Base-by-base conservation (phyloP, 2,329 filamentous ascomycete genomes). In the Fusarium udum region DNA sequence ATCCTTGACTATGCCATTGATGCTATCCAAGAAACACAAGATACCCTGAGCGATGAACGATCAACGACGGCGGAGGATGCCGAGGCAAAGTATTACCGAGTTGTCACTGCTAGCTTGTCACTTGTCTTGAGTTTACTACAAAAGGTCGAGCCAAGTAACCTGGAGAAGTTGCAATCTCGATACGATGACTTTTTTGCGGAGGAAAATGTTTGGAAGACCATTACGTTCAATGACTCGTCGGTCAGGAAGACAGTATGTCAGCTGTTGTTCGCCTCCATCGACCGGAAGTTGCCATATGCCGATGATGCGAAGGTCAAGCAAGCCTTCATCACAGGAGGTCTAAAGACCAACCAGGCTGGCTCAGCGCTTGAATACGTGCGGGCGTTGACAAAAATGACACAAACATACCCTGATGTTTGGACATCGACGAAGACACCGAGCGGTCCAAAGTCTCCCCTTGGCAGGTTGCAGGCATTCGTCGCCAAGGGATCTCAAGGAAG, bases 21-120 rank as follows among this genome's bases (percentile, higher is more conserved):
- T 78, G 94, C 94, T 10, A 89, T 96, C 46, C 89, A 92, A 61
- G 96, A 99, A 82, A 95, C 92, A 1, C 82, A 92, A 6, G 88
- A 92, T 40, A 97, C 94, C 0, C 85, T 99, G 40, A 98, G 95
- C 79, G 96, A 99, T 79, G 93, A 97, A 82, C 89, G 95, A 31
- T 94, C 91, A 2, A 93, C 95, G 7, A 96, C 90, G 67, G 84
- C 89, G 14, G 95, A 98, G 75, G 96, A 99, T 80, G 91, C 94
- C 8, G 89, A 95, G 74, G 89, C 92, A 24, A 98, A 97, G 77
- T 96, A 97, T 83, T 89, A 91, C 69, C 89, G 96, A 52, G 95
- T 98, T 8, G 78, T 90, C 6, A 85, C 85, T 15, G 85, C 85
- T 13, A 87, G 87, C 61, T 78, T 92, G 28, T 88, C 87, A 3